phyloP scores from a whole-genome alignment of 2,329 filamentous ascomycete genomes.

The Diaporthe longicolla region DNA sequence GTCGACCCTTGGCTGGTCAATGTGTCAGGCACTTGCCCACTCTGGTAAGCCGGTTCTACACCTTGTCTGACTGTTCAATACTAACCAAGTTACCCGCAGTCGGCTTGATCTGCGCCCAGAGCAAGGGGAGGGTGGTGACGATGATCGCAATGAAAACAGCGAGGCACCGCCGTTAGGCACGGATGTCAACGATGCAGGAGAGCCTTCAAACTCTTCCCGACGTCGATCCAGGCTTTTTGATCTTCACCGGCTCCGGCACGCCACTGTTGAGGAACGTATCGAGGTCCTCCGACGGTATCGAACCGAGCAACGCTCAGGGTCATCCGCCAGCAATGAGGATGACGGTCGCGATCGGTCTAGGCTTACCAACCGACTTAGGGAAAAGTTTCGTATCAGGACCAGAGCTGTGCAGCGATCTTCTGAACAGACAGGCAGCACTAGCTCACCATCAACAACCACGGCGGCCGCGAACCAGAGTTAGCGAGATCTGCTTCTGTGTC shows the following conservation, averaged over 20 bases:
- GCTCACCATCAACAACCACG: slow-evolving; percentile 17
- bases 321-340: slow-evolving; percentile 43
- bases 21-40: slow-evolving; percentile 77
- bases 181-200: slow-evolving; percentile 54
- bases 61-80: neutral
- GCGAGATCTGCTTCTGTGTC: slow-evolving; percentile 5
- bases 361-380: slow-evolving; percentile 65
- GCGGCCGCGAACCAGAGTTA: slow-evolving; percentile 25
- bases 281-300: slow-evolving; percentile 68
- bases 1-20: slow-evolving; percentile 80
- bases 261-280: slow-evolving; percentile 74
- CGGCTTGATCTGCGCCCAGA: slow-evolving; percentile 68
- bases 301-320: slow-evolving; percentile 54
- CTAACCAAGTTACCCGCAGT: slow-evolving; percentile 52
- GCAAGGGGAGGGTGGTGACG: slow-evolving; percentile 45
- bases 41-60: slow-evolving; percentile 70
- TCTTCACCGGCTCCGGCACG: slow-evolving; percentile 69
- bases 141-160: slow-evolving; percentile 45
- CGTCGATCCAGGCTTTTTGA: slow-evolving; percentile 69
- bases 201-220: slow-evolving; percentile 53
- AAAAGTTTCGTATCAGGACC: slow-evolving; percentile 67
- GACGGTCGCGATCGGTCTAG: slow-evolving; percentile 58
- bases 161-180: slow-evolving; percentile 58
- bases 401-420: slow-evolving; percentile 49
- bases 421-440: slow-evolving; percentile 31